Conservation (phyloP, 371 early-diverging fungal species). For the Gilbertella persicaria region DNA sequence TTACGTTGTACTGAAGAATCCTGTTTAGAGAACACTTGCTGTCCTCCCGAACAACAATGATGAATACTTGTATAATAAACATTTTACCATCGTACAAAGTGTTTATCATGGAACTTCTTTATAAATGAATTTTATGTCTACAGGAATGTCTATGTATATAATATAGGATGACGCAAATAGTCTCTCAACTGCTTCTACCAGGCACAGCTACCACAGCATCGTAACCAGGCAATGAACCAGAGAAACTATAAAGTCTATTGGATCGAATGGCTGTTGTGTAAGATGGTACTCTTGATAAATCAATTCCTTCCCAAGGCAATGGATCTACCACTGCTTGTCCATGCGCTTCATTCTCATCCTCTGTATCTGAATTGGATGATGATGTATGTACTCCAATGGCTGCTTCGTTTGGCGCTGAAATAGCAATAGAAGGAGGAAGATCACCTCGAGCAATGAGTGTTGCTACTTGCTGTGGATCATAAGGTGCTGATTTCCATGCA, state of each 20-base stretch:
- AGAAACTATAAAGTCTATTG: constrained; percentile 42
- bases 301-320: constrained; percentile 69
- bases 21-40: constrained; percentile 27
- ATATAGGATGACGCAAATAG: constrained; percentile 1
- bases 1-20: constrained; percentile 27
- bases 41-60: constrained; percentile 18
- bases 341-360: constrained; percentile 66
- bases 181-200: constrained; percentile 11
- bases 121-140: constrained; percentile 1
- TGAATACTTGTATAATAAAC: too few species aligned
- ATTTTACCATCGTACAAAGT: too few species aligned
- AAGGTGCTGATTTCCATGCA: constrained; percentile 50
- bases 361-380: constrained; percentile 62
- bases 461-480: constrained; percentile 35
- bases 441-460: constrained; percentile 34
- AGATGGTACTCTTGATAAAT: constrained; percentile 44
- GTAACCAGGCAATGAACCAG: constrained; percentile 45
- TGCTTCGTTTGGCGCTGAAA: constrained; percentile 80
- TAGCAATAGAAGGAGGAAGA: constrained; percentile 40
- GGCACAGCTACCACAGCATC: constrained; percentile 34
- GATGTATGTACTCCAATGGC: constrained; percentile 82
- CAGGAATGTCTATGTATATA: constrained; percentile 1
- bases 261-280: constrained; percentile 46
- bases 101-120: too few species aligned
- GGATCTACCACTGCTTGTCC: constrained; percentile 42